Base-by-base conservation (phyloP, 768 basidiomycete genomes). In the Austroboletus eburneus region DNA sequence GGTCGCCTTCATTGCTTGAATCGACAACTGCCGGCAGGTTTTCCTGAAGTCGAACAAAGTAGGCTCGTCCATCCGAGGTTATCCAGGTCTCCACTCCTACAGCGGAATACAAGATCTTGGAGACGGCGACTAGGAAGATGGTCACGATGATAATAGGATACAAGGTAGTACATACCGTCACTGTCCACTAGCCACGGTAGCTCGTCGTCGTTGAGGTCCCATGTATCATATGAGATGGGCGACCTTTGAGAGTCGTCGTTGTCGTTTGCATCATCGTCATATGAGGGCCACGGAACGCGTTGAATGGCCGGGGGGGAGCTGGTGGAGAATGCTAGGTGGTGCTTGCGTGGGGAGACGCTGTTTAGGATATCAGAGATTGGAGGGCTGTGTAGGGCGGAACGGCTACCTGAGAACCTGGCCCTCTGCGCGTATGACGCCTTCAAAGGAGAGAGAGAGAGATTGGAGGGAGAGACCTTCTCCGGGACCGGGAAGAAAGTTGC, bases 51-150 rank as follows among this genome's bases (percentile, higher is more conserved):
- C 79, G 79, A 7, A 88, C 87, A 51, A 90, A 78, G 59, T 92
- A 92, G 9, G 77, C 87, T 57, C 88, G 70, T 32, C 90, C 90
- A 51, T 92, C 90, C 6, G 87, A 88, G 2, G 89, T 88, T 39
- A 89, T 77, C 90, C 90, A 92, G 0, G 80, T 80, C 65, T 91
- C 90, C 12, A 81, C 77, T 20, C 79, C 79, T 20, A 79, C 77
- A 4, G 69, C 58, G 33, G 80, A 79, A 56, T 80, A 69, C 21
- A 74, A 58, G n/a, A 92, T 82, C 44, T 80, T 72, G 9, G 65
- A 63, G n/a, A 91, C 74, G n/a, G 73, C 72, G 9, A 88, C 89
- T 90, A 52, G 14, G 34, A 22, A 41, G 12, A 39, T 16, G 32
- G 30, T 32, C 30, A 32, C 30, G 33, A 41, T 46, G 39, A 37